A percentile compares a stretch with the other conserved stretches of the same genome.
Conservation (phyloP, 768 basidiomycete species). For the Kwoniella sp. region DNA sequence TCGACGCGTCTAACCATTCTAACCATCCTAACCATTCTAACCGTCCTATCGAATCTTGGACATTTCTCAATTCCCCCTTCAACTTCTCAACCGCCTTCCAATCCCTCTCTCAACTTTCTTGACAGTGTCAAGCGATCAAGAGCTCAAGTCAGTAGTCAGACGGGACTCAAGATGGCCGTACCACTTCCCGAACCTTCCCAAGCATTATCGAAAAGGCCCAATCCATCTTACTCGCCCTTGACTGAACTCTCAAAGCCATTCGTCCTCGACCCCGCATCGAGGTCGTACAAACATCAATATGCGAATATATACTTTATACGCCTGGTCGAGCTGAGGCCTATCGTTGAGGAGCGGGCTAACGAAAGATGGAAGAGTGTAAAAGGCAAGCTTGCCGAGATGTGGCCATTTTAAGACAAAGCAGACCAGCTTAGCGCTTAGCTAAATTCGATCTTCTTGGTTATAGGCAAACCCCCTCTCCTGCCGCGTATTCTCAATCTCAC, state of each 20-base stretch:
- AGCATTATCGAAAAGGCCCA: conserved; percentile 22
- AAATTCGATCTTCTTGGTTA: background rate
- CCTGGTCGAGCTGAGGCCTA: conserved; percentile 60
- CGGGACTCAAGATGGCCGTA: conserved; percentile 19
- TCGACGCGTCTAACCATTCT: conserved; percentile 1
- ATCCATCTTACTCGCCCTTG: conserved; percentile 38
- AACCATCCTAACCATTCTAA: background rate
- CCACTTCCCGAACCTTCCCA: conserved; percentile 19
- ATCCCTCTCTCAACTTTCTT: background rate
- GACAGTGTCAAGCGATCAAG: conserved; percentile 1
- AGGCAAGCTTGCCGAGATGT: too few relatives aligned
- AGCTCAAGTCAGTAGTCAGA: too few relatives aligned
- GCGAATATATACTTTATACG: conserved; percentile 72
- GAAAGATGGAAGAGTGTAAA: conserved; percentile 62
- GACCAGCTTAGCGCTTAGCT: background rate
- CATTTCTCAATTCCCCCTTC: background rate
- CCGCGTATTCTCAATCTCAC: conserved; percentile 64
- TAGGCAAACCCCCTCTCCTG: conserved; percentile 30
- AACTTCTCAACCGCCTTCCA: background rate
- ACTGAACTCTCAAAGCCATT: conserved; percentile 50
- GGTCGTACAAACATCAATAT: conserved; percentile 69
- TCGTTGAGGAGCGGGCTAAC: conserved; percentile 61
- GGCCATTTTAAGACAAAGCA: too few relatives aligned
- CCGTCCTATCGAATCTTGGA: background rate
- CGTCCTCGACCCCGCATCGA: conserved; percentile 40